Conservation (phyloP, 257 asterid species). For the Petunia secreta region DNA sequence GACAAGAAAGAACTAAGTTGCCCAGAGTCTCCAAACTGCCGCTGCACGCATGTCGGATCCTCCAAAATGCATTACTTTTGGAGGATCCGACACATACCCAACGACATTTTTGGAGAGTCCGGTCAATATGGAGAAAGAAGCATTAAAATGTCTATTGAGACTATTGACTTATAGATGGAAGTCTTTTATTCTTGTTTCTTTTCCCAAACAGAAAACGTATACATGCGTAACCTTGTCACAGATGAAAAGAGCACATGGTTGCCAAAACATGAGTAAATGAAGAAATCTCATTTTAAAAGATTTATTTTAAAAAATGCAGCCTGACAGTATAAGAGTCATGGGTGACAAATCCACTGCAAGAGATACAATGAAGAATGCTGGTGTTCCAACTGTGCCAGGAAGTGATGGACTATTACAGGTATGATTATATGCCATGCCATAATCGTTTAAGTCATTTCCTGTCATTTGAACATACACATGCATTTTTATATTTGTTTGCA, state of each 20-base stretch:
- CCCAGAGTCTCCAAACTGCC: too few relatives aligned
- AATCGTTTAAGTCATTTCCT: constrained; percentile 15
- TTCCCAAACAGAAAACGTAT: neutral
- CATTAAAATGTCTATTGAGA: neutral
- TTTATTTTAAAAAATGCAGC: constrained; percentile 56
- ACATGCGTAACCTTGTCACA: neutral
- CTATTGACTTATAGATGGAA: neutral
- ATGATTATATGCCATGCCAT: constrained; percentile 28
- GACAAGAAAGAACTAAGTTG: neutral
- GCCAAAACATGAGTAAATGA: constrained; percentile 2
- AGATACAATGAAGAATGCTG: constrained; percentile 98
- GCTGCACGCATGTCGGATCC: too few relatives aligned
- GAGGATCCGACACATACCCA: too few relatives aligned
- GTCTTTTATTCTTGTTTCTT: constrained; percentile 8
- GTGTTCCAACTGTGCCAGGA: constrained; percentile 99
- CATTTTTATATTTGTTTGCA: neutral
- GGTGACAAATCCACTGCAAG: constrained; percentile 99
- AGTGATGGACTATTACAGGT: constrained; percentile 93
- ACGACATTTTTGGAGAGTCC: too few relatives aligned
- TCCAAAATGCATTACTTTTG: too few relatives aligned
- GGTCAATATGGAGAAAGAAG: neutral
- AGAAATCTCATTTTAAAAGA: neutral
- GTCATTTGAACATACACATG: neutral
- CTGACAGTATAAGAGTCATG: constrained; percentile 95
- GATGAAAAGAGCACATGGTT: neutral